Evolutionary conservation across 345 rosid genomes (phyloP).

Genomic region (Tarenaya hassleriana): DNA sequence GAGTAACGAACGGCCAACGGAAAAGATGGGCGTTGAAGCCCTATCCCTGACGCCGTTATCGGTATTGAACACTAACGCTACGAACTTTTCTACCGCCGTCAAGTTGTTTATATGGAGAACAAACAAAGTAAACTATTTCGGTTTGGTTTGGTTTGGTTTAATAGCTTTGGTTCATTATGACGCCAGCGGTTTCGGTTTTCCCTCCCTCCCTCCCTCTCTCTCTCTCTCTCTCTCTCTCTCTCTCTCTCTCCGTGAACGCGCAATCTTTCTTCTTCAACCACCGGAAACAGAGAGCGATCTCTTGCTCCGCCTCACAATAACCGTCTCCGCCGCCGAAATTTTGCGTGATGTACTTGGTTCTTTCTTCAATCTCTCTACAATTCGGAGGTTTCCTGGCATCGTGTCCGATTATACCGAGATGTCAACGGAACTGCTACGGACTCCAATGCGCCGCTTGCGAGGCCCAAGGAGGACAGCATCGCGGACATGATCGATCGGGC

Average conservation of each 20-base stretch:
- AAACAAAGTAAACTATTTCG: too few relatives aligned
- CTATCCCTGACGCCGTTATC: too few relatives aligned
- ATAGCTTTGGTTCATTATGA: too few relatives aligned
- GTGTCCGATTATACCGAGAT: constrained; percentile 24
- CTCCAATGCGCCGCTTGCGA: constrained; percentile 36
- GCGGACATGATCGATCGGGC: constrained; percentile 88
- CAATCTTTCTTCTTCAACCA: constrained; percentile 34
- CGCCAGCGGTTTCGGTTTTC: too few relatives aligned
- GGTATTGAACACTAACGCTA: too few relatives aligned
- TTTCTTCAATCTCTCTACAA: constrained; percentile 2
- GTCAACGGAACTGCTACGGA: constrained; percentile 34
- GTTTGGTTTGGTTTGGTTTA: too few relatives aligned
- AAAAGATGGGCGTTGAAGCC: too few relatives aligned
- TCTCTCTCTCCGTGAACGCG: too few relatives aligned
- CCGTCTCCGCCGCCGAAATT: constrained; percentile 2
- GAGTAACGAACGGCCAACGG: too few relatives aligned
- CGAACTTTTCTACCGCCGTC: too few relatives aligned
- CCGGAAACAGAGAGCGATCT: constrained; percentile 26
- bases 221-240: constrained; percentile 15
- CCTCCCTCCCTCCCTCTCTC: not conserved
- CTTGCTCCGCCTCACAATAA: not conserved
- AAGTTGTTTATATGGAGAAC: too few relatives aligned
- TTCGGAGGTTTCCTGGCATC: constrained; percentile 31
- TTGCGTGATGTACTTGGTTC: constrained; percentile 2
- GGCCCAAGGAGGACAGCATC: constrained; percentile 61